phyloP scores from a whole-genome alignment of 176 grass and related monocot genomes.

The Paspalum vaginatum region DNA sequence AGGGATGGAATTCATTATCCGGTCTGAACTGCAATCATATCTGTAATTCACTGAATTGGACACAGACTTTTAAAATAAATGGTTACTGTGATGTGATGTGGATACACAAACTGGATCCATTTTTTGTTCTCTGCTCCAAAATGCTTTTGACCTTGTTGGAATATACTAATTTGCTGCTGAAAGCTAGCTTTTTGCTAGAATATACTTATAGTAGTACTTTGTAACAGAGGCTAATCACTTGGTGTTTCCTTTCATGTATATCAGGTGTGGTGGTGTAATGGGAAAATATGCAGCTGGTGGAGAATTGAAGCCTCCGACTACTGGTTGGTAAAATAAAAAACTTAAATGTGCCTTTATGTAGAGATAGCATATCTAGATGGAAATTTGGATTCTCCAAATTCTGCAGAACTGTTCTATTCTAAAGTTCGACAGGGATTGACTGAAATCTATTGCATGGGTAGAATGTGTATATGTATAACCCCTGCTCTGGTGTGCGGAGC shows the following conservation, averaged over 20 bases:
- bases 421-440: slow-evolving; percentile 7
- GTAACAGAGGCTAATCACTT: slow-evolving; percentile 32
- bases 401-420: slow-evolving; percentile 5
- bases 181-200: background rate
- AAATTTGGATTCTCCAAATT: background rate
- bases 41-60: background rate
- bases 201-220: slow-evolving; percentile 12
- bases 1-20: background rate
- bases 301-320: slow-evolving; percentile 98
- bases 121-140: background rate
- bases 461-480: background rate
- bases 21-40: background rate
- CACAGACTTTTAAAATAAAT: background rate
- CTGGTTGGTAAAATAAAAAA: slow-evolving; percentile 65
- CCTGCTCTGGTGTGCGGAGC: background rate
- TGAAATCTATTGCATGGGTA: background rate
- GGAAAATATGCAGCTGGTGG: slow-evolving; percentile 99
- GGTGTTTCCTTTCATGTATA: slow-evolving; percentile 2
- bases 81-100: background rate
- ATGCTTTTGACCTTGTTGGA: slow-evolving; percentile 29
- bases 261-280: slow-evolving; percentile 98
- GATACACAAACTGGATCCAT: background rate
- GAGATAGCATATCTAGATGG: background rate
- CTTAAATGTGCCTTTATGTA: slow-evolving; percentile 6
- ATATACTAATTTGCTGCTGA: slow-evolving; percentile 13